Conservation (phyloP, 1,139 yeast species). For the Magnusiomyces sp. region DNA sequence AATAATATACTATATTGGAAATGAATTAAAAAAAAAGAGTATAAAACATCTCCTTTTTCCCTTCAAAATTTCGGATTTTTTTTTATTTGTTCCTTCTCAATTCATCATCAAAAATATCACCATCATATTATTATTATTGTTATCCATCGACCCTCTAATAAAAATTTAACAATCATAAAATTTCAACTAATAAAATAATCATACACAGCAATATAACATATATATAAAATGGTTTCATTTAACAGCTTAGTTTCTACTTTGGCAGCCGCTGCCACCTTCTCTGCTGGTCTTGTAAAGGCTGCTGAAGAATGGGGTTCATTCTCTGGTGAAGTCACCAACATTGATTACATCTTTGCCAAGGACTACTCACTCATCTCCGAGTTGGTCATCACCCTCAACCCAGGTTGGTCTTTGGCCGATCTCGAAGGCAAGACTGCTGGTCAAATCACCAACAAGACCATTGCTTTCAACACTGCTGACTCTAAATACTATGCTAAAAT, state of each 20-base stretch:
- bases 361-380: slow-evolving; percentile 12
- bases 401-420: slow-evolving; percentile 13
- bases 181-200: too few species aligned
- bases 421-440: slow-evolving; percentile 11
- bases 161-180: too few species aligned
- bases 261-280: slow-evolving; percentile 6
- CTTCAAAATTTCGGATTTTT: too few species aligned
- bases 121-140: too few species aligned
- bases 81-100: too few species aligned
- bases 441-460: slow-evolving; percentile 12
- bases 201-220: too few species aligned
- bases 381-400: slow-evolving; percentile 8
- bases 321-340: slow-evolving; percentile 12
- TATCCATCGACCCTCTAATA: too few species aligned
- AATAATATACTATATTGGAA: too few species aligned
- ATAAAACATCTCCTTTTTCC: too few species aligned
- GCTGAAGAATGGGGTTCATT: slow-evolving; percentile 14
- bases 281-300: not conserved
- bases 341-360: slow-evolving; percentile 8
- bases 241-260: slow-evolving; percentile 3
- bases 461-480: slow-evolving; percentile 14
- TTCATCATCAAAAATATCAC: too few species aligned
- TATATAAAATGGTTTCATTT: slow-evolving; percentile 5
- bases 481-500: slow-evolving; percentile 13
- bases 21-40: too few species aligned